Evolutionary conservation across 225 moss, liverwort and hornwort species (phyloP).

Genomic region (Sphagnum tenellum): DNA sequence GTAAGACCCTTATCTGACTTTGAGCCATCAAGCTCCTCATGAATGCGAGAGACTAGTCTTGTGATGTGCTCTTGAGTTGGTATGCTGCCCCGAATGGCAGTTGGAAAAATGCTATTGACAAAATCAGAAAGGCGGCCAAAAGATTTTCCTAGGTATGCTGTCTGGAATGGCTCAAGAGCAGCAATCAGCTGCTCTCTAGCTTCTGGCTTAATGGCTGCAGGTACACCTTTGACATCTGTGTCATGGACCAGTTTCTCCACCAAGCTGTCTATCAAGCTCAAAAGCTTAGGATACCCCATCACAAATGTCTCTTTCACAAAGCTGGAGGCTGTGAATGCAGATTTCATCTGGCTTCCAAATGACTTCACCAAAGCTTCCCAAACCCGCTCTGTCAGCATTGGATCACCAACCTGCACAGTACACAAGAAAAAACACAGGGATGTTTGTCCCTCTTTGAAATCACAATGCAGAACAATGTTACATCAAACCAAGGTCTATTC

Average conservation of each 20-base stretch:
- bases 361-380: slow-evolving; percentile 93
- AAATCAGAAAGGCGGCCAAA: slow-evolving; percentile 75
- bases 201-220: slow-evolving; percentile 68
- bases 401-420: slow-evolving; percentile 62
- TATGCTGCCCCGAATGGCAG: slow-evolving; percentile 75
- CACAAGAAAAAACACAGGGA: neutral
- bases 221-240: slow-evolving; percentile 92
- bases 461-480: too few species aligned
- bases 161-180: slow-evolving; percentile 92
- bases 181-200: slow-evolving; percentile 77
- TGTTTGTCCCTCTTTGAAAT: too few species aligned
- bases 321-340: slow-evolving; percentile 91
- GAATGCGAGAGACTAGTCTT: slow-evolving; percentile 71
- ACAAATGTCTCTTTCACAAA: slow-evolving; percentile 96
- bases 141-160: slow-evolving; percentile 76
- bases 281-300: slow-evolving; percentile 85
- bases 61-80: slow-evolving; percentile 90
- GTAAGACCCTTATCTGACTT: slow-evolving; percentile 74
- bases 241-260: slow-evolving; percentile 72
- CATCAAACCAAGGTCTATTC: too few species aligned
- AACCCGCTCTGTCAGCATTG: slow-evolving; percentile 83
- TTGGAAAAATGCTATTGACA: slow-evolving; percentile 86
- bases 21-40: slow-evolving; percentile 86
- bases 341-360: slow-evolving; percentile 88
- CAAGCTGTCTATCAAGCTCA: slow-evolving; percentile 75